A percentile compares a stretch with the other conserved stretches of the same genome.
Evolutionary conservation across 768 basidiomycete species (phyloP).

Genomic region (Solioccasus polychromus): DNA sequence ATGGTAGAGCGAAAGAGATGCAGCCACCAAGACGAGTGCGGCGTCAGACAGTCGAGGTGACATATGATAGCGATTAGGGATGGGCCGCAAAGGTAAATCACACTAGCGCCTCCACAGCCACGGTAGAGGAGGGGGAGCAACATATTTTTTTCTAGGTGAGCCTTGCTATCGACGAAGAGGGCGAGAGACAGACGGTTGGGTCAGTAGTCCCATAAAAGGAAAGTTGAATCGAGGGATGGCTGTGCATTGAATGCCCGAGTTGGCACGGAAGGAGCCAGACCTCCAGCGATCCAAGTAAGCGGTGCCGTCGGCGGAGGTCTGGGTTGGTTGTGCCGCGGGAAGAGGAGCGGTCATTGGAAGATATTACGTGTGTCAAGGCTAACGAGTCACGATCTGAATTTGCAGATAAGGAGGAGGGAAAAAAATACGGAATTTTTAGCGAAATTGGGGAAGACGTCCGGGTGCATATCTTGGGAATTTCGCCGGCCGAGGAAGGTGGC

Average conservation of each 20-base stretch:
- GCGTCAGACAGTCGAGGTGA: background rate
- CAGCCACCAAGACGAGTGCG: no score
- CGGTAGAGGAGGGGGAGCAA: no score
- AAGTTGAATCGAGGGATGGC: constrained; percentile 24
- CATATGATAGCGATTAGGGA: constrained; percentile 3
- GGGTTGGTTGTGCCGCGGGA: constrained; percentile 30
- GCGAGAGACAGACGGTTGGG: constrained; percentile 19
- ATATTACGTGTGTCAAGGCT: constrained; percentile 29
- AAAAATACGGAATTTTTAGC: constrained; percentile 34
- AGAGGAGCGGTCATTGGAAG: constrained; percentile 24
- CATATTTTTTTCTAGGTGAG: no score
- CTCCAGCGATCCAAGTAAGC: constrained; percentile 16
- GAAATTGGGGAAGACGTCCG: constrained; percentile 21
- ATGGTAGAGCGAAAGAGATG: constrained; percentile 5
- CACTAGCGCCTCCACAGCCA: constrained; percentile 18
- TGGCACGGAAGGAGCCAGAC: constrained; percentile 20
- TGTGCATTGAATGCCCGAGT: no score
- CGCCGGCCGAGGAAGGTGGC: constrained; percentile 32
- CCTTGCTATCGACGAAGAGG: constrained; percentile 1
- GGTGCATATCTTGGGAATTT: constrained; percentile 31
- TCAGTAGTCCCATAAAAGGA: constrained; percentile 23
- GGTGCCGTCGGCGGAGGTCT: constrained; percentile 33
- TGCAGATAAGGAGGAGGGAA: constrained; percentile 32
- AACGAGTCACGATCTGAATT: constrained; percentile 32
- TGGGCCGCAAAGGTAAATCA: constrained; percentile 24